Evolutionary conservation across 768 basidiomycete species (phyloP), one percentile per base, ranked within the genome.

Genomic region (Boletus barrowsii): DNA sequence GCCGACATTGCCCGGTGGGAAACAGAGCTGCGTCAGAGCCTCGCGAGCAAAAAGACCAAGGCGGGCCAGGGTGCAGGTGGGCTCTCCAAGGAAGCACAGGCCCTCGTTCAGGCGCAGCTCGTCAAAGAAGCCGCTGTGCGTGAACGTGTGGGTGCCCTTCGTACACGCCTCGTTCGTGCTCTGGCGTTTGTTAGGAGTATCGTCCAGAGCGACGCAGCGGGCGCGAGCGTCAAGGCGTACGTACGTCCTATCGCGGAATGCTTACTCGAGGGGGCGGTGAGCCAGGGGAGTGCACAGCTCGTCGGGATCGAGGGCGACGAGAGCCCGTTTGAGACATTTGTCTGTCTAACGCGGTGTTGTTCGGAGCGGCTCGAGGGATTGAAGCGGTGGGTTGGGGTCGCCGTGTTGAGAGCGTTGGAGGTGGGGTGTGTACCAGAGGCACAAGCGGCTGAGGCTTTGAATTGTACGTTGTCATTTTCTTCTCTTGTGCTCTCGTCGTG

Each of bases 1-100:
- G 83, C 88, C 6, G 92, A 91, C 35, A 88, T 96, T 14, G 88
- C 91, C 17, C 87, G 91, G 64, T 99, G 96, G 96, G 97, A 99
- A 57, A 88, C 86, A 26, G 95, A 99, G 56, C 75, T 96, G n/a
- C 83, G 94, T 10, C 86, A 90, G 60, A 83, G 87, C 0, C 75
- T 98, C 1, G 90, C 90, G 7, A 82, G 73, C 51, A 98, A 98
- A 75, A 92, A 90, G 47, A 33, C 41, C 51, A 64, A 68, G 79
- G 13, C 36, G 0, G 47, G 42, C 7, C 13, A 18, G 37, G 30
- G 14, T 13, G 33, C 33, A 10, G 33, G 33, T 2, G 33, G 33
- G 33, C 33, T 35, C 10, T 35, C 33, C 33, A 35, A 35, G 33
- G 33, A 35, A 14, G 33, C 33, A 10, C 33, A 35, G 13, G 33